Evolutionary conservation across 495 filamentous ascomycete species (phyloP).

Genomic region (Trypethelium eluteriae): DNA sequence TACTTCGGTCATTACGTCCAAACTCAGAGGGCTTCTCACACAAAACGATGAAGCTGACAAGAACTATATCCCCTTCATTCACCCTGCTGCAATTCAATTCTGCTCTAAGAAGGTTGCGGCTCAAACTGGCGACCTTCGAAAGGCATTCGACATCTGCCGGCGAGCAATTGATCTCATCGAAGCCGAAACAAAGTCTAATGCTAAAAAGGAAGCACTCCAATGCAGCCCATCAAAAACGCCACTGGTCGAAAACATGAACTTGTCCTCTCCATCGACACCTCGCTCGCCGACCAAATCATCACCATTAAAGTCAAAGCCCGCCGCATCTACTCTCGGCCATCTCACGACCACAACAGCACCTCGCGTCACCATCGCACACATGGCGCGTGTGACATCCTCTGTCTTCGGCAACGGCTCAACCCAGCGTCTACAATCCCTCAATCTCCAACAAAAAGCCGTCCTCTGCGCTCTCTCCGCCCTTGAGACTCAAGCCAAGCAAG

Average conservation of each 20-base stretch:
- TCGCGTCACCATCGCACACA: slow-evolving; percentile 77
- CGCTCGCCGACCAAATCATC: slow-evolving; percentile 26
- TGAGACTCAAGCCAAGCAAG: slow-evolving; percentile 51
- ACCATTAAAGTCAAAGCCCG: neutral
- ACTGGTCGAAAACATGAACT: slow-evolving; percentile 60
- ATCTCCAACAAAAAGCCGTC: slow-evolving; percentile 93
- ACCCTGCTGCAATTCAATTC: slow-evolving; percentile 86
- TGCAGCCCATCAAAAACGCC: slow-evolving; percentile 49
- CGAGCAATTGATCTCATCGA: slow-evolving; percentile 86
- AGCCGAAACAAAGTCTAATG: slow-evolving; percentile 63
- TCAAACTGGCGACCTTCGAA: slow-evolving; percentile 88
- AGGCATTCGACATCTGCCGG: slow-evolving; percentile 90
- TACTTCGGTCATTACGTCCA: slow-evolving; percentile 72
- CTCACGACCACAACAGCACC: slow-evolving; percentile 68
- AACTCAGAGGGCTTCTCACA: slow-evolving; percentile 63
- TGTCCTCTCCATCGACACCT: slow-evolving; percentile 50
- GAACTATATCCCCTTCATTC: slow-evolving; percentile 75
- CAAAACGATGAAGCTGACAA: slow-evolving; percentile 25
- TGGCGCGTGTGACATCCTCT: slow-evolving; percentile 79
- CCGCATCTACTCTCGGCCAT: neutral
- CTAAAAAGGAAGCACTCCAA: slow-evolving; percentile 47
- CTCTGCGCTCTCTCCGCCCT: slow-evolving; percentile 79
- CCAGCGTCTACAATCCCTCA: slow-evolving; percentile 76
- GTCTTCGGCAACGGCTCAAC: slow-evolving; percentile 77
- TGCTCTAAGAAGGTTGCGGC: slow-evolving; percentile 89